Percentiles rank a stretch among this genome's conserved stretches.
Evolutionary conservation across 1,284 basidiomycete genomes (phyloP).

Genomic region (Laetiporus sulphureus): DNA sequence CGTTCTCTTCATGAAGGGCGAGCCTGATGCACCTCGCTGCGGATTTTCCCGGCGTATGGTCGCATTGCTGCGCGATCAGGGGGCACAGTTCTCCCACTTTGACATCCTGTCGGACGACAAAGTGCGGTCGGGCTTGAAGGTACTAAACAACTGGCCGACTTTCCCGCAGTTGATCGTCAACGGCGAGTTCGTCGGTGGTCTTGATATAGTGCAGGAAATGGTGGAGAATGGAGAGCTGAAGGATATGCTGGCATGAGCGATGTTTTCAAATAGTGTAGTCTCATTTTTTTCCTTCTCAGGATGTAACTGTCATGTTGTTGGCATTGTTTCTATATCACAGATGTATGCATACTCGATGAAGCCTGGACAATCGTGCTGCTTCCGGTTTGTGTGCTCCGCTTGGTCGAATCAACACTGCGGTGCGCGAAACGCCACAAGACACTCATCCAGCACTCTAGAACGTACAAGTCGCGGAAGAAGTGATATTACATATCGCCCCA

Average conservation of each 20-base stretch:
- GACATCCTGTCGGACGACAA: conserved; percentile 70
- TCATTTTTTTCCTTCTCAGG: too few relatives aligned
- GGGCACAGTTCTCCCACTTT: conserved; percentile 63
- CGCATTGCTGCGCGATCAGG: conserved; percentile 52
- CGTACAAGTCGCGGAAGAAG: too few relatives aligned
- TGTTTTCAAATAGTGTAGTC: too few relatives aligned
- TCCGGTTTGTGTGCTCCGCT: too few relatives aligned
- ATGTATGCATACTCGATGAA: too few relatives aligned
- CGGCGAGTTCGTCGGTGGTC: conserved; percentile 68
- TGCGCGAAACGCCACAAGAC: too few relatives aligned
- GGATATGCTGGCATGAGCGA: conserved; percentile 22
- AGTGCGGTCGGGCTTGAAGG: conserved; percentile 61
- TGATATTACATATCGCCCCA: too few relatives aligned
- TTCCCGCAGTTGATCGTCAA: conserved; percentile 63
- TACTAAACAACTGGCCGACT: conserved; percentile 61
- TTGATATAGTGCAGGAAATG: conserved; percentile 63
- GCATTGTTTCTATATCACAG: too few relatives aligned
- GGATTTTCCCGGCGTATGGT: conserved; percentile 76
- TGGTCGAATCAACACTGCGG: too few relatives aligned
- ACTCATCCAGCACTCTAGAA: too few relatives aligned
- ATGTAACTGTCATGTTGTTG: too few relatives aligned
- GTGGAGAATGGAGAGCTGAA: conserved; percentile 41
- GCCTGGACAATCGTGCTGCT: too few relatives aligned
- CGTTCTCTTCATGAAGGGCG: conserved; percentile 98
- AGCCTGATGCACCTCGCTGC: conserved; percentile 80